A percentile compares a stretch with the other conserved stretches of the same genome.
Evolutionary conservation across 1,139 yeast species (phyloP).

Genomic region (Kluyveromyces marxianus): DNA sequence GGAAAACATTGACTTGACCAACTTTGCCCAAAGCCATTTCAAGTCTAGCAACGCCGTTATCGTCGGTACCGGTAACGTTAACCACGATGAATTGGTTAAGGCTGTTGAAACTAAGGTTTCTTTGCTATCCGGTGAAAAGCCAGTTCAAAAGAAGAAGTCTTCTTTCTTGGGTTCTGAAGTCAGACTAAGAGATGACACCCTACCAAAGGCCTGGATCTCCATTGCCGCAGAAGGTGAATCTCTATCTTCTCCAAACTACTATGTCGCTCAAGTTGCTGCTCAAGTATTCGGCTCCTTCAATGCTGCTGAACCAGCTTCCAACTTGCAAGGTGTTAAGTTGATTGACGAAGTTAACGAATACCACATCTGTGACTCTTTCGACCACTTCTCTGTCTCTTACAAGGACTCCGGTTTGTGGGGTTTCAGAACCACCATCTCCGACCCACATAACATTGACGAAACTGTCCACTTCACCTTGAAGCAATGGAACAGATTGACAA

Average conservation of each 20-base stretch:
- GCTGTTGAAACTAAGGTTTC: conserved; percentile 45
- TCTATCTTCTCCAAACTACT: conserved; percentile 52
- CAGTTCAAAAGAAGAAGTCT: conserved; percentile 37
- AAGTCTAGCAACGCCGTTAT: conserved; percentile 59
- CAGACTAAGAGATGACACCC: conserved; percentile 80
- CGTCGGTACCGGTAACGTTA: conserved; percentile 66
- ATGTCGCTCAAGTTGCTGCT: conserved; percentile 67
- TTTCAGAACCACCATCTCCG: conserved; percentile 57
- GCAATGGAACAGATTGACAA: conserved; percentile 79
- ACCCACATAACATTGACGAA: conserved; percentile 58
- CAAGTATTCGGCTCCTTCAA: conserved; percentile 58
- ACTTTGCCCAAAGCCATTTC: conserved; percentile 50
- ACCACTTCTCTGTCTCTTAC: conserved; percentile 65
- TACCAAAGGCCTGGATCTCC: conserved; percentile 71
- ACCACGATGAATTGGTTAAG: conserved; percentile 61
- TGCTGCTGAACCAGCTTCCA: conserved; percentile 45
- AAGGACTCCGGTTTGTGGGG: conserved; percentile 83
- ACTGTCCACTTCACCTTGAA: conserved; percentile 70
- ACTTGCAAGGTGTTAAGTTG: conserved; percentile 78
- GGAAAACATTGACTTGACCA: conserved; percentile 49
- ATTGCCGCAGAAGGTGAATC: conserved; percentile 71
- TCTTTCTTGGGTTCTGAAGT: conserved; percentile 77
- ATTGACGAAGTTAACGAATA: conserved; percentile 66
- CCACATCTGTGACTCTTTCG: conserved; percentile 63
- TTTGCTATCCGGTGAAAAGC: conserved; percentile 47